Evolutionary conservation across 2,329 filamentous ascomycete genomes (phyloP), one percentile per base, ranked within the genome.

Genomic region (Tetracladium maxilliforme): DNA sequence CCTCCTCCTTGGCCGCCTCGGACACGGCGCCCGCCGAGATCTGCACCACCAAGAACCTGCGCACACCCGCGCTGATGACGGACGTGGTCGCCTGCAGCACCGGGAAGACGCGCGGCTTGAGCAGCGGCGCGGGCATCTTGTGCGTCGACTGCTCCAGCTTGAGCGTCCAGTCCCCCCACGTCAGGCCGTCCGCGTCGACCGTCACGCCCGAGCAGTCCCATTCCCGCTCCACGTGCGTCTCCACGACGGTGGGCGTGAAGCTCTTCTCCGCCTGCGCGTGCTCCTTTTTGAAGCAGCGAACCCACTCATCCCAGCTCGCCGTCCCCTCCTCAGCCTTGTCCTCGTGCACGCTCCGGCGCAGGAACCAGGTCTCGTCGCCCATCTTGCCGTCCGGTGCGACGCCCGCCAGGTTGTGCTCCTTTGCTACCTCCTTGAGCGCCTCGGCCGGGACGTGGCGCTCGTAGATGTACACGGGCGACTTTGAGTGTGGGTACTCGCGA

Each of bases 91-190:
- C 51, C 41, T 80, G 67, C 24, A 83, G 44, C 3, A 75, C 68
- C 10, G 71, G 61, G 36, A 83, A 84, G 3, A 67, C 62, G 24
- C 78, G 68, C 33, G 72, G 63, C 30, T 60, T 58, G 6, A 82
- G 52, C n/a, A 68, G 57, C 4, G 56, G 51, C 1, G 64, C 63
- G 17, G 53, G 49, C 26, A 83, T 57, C 22, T 56, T 55, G 44
- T 83, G 77, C 28, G 62, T 61, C 58, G 78, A 77, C 50, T 81
- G 71, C 33, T 64, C 61, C 13, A 78, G 51, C 36, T 42, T 39
- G 11, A 72, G 45, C 16, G 49, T 51, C 38, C 68, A 61, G 22
- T 54, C 43, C 2, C 39, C 47, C 63, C 64, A 72, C 13, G 28
- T 41, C 26, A 44, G 39, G 1, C 41, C 7, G 40, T 45, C 2